Evolutionary conservation across 345 rosid species (phyloP).

Genomic region (Diplotaxis tenuifolia): DNA sequence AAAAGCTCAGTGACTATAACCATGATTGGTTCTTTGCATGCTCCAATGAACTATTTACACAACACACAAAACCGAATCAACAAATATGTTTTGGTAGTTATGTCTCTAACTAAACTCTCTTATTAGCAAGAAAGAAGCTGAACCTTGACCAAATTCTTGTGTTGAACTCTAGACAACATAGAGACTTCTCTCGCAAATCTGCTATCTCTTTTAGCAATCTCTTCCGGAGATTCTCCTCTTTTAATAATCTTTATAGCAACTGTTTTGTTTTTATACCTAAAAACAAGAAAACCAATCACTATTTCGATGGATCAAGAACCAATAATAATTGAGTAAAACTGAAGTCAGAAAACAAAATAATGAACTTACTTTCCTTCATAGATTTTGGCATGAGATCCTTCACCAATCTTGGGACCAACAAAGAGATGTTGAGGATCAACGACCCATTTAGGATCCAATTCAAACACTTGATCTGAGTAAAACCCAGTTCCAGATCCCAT

Average conservation of each 20-base stretch:
- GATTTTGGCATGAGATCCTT: constrained; percentile 96
- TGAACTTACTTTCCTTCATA: constrained; percentile 96
- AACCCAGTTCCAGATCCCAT: constrained; percentile 83
- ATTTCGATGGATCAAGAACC: not conserved
- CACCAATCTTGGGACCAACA: constrained; percentile 99
- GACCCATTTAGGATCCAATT: constrained; percentile 75
- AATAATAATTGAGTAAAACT: not conserved
- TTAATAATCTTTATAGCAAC: constrained; percentile 87
- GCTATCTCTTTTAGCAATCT: constrained; percentile 71
- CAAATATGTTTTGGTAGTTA: constrained; percentile 1
- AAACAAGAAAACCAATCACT: constrained; percentile 1
- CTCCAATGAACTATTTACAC: constrained; percentile 99
- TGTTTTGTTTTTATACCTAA: constrained; percentile 71
- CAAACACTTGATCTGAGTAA: constrained; percentile 51
- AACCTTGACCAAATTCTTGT: constrained; percentile 90
- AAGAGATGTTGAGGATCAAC: constrained; percentile 84
- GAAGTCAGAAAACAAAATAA: constrained; percentile 9
- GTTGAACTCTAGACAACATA: constrained; percentile 87
- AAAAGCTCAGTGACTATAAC: constrained; percentile 94
- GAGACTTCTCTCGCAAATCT: constrained; percentile 84
- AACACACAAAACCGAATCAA: not conserved
- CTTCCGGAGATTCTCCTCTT: constrained; percentile 80
- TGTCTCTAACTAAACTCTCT: not conserved
- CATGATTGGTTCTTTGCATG: constrained; percentile 93
- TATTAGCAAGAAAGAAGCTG: not conserved